A percentile compares a stretch with the other conserved stretches of the same genome.
phyloP scores from a whole-genome alignment of 2,329 filamentous ascomycete genomes.

The Scortechinia acanthostroma region DNA sequence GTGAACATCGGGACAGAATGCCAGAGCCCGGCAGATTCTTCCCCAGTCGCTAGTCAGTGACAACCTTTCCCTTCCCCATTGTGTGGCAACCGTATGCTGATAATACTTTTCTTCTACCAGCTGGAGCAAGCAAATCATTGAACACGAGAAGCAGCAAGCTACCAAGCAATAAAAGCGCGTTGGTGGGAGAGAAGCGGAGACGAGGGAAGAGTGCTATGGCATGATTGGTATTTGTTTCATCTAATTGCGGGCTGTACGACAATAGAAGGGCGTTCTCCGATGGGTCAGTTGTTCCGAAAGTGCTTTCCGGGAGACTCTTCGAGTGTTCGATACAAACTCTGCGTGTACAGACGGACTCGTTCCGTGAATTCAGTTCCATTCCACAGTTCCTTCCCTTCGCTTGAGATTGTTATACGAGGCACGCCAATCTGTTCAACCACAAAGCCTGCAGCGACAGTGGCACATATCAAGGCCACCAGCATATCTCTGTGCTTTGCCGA shows the following conservation, averaged over 20 bases:
- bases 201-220: not conserved
- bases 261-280: slow-evolving; percentile 2
- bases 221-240: not conserved
- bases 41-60: slow-evolving; percentile 73
- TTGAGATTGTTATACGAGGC: slow-evolving; percentile 29
- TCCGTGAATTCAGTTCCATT: slow-evolving; percentile 3
- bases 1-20: slow-evolving; percentile 68
- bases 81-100: not conserved
- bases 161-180: not conserved
- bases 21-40: slow-evolving; percentile 73
- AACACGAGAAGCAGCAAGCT: not conserved
- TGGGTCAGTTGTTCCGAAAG: not conserved
- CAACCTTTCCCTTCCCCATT: not conserved
- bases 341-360: slow-evolving; percentile 2
- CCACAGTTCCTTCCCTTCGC: not conserved
- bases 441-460: slow-evolving; percentile 78
- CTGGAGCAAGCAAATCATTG: not conserved
- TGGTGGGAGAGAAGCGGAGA: not conserved
- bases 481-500: slow-evolving; percentile 19
- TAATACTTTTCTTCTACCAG: not conserved
- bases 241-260: not conserved
- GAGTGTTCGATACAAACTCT: not conserved
- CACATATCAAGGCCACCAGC: slow-evolving; percentile 50
- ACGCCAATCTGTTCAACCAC: slow-evolving; percentile 91
- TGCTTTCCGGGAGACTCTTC: slow-evolving; percentile 1